phyloP scores from a whole-genome alignment of 371 early-diverging fungal species.

The Parasitella parasitica region DNA sequence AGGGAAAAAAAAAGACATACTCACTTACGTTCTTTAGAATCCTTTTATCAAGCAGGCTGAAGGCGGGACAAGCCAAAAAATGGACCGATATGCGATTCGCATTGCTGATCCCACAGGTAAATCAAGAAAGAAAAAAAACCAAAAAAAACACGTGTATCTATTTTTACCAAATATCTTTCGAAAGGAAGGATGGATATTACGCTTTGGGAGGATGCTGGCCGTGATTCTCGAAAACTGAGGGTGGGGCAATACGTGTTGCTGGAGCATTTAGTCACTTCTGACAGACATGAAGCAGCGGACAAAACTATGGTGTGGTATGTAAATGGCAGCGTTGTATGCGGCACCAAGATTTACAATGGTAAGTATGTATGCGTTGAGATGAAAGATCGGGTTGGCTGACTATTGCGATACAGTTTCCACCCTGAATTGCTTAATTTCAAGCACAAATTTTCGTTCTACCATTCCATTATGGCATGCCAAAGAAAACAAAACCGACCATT shows the following conservation, averaged over 20 bases:
- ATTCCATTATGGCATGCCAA: slow-evolving; percentile 21
- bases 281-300: slow-evolving; percentile 10
- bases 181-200: slow-evolving; percentile 39
- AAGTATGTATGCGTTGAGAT: neutral
- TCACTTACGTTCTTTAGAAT: slow-evolving; percentile 13
- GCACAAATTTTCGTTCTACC: slow-evolving; percentile 21
- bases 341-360: slow-evolving; percentile 41
- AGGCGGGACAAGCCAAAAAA: slow-evolving; percentile 7
- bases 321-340: slow-evolving; percentile 40
- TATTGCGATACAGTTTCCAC: slow-evolving; percentile 22
- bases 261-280: slow-evolving; percentile 35
- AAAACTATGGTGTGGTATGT: slow-evolving; percentile 35
- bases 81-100: slow-evolving; percentile 40
- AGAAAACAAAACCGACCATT: slow-evolving; percentile 24
- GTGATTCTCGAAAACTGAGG: slow-evolving; percentile 23
- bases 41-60: slow-evolving; percentile 21
- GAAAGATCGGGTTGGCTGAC: no score
- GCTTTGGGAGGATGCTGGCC: slow-evolving; percentile 42
- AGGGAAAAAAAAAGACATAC: neutral
- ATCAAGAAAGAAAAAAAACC: no score
- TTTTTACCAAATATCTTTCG: neutral
- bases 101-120: slow-evolving; percentile 37
- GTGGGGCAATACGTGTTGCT: slow-evolving; percentile 36
- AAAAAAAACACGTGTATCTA: slow-evolving; percentile 13
- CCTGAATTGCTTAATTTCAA: slow-evolving; percentile 27